phyloP scores from a whole-genome alignment of 2,329 filamentous ascomycete species.

The Polytolypa hystricis region DNA sequence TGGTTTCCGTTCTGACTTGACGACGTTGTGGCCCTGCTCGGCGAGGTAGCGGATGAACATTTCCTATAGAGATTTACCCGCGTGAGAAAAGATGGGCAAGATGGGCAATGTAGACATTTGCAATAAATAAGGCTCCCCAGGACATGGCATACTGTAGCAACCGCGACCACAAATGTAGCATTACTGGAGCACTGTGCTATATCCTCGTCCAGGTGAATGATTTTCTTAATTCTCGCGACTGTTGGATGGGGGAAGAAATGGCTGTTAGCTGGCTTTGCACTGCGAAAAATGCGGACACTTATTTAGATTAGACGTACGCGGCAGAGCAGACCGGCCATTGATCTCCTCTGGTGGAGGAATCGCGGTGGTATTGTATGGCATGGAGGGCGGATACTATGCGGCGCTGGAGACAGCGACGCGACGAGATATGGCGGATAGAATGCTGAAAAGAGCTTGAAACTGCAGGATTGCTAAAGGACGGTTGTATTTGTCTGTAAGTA shows the following conservation, averaged over 20 bases:
- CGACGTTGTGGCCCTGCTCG: constrained; percentile 72
- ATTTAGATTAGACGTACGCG: too few species aligned
- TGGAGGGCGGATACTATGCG: constrained; percentile 34
- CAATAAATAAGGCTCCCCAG: not conserved
- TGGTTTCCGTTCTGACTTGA: constrained; percentile 84
- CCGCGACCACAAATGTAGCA: constrained; percentile 83
- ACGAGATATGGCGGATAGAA: not conserved
- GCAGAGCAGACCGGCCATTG: constrained; percentile 74
- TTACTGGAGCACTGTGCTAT: constrained; percentile 82
- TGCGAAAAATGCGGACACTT: constrained; percentile 12
- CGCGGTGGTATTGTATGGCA: constrained; percentile 85
- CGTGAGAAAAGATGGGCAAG: constrained; percentile 8
- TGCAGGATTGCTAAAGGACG: too few species aligned
- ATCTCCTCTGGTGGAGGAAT: constrained; percentile 71
- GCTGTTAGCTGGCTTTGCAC: not conserved
- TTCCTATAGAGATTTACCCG: constrained; percentile 46
- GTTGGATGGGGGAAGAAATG: too few species aligned
- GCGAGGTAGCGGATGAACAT: constrained; percentile 92
- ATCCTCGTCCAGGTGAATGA: constrained; percentile 79
- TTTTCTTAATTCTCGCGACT: constrained; percentile 96
- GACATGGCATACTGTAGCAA: constrained; percentile 58
- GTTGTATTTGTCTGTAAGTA: too few species aligned
- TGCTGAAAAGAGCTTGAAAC: not conserved
- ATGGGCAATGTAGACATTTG: constrained; percentile 1
- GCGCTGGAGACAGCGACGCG: not conserved